Percentiles rank a stretch among this genome's conserved stretches.
Evolutionary conservation across 208 protist species (phyloP).

Genomic region (Wallacemonas sp.): DNA sequence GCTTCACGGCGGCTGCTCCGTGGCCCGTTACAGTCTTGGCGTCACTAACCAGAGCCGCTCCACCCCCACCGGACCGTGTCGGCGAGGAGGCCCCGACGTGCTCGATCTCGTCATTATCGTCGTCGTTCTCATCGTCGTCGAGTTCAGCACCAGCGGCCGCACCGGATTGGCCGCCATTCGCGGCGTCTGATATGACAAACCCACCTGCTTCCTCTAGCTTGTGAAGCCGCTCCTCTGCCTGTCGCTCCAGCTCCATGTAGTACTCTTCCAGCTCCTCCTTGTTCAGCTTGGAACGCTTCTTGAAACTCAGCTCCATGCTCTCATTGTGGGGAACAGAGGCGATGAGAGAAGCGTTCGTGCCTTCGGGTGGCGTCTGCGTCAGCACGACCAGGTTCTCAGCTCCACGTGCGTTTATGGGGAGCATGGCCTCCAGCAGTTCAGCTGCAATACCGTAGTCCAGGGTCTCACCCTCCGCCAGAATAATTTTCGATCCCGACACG

Average conservation of each 20-base stretch:
- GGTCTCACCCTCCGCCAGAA: slow-evolving; percentile 72
- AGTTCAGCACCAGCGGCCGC: slow-evolving; percentile 10
- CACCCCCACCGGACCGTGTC: not conserved
- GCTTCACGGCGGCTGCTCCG: not conserved
- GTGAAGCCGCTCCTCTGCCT: slow-evolving; percentile 48
- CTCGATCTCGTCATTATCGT: slow-evolving; percentile 36
- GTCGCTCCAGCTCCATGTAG: slow-evolving; percentile 72
- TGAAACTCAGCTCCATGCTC: slow-evolving; percentile 36
- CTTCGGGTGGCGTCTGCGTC: slow-evolving; percentile 37
- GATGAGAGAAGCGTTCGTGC: slow-evolving; percentile 56
- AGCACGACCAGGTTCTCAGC: slow-evolving; percentile 76
- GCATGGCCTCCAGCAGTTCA: slow-evolving; percentile 59
- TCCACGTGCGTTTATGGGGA: slow-evolving; percentile 26
- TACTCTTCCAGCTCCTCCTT: slow-evolving; percentile 88
- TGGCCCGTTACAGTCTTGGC: not conserved
- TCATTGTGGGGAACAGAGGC: slow-evolving; percentile 34
- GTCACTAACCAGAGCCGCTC: not conserved
- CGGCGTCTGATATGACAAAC: slow-evolving; percentile 20
- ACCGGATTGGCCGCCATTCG: slow-evolving; percentile 11
- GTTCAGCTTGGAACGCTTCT: slow-evolving; percentile 52
- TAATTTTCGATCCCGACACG: slow-evolving; percentile 69
- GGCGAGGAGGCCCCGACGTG: slow-evolving; percentile 10
- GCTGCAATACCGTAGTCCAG: slow-evolving; percentile 76
- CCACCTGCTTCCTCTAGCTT: slow-evolving; percentile 38
- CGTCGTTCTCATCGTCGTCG: slow-evolving; percentile 37